phyloP scores from a whole-genome alignment of 2,329 filamentous ascomycete species.

The Paradendryphiella salina region DNA sequence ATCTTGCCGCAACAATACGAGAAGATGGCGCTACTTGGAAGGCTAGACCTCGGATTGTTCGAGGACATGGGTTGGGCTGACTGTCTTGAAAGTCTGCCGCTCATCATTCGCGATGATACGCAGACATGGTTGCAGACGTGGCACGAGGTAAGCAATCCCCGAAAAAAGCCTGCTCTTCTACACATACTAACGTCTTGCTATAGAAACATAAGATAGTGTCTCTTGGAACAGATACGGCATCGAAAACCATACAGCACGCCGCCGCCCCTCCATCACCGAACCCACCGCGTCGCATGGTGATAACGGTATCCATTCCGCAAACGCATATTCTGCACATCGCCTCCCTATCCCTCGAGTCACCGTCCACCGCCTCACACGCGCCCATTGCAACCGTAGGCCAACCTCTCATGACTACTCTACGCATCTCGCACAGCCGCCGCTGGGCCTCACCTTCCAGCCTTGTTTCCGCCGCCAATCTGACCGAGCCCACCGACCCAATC shows the following conservation, averaged over 20 bases:
- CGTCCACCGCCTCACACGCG: constrained; percentile 30
- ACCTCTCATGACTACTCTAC: constrained; percentile 65
- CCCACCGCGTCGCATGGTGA: constrained; percentile 68
- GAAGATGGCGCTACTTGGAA: constrained; percentile 57
- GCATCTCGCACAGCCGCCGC: constrained; percentile 58
- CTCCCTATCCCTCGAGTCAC: constrained; percentile 60
- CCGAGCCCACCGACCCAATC: constrained; percentile 53
- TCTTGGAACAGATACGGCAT: constrained; percentile 18
- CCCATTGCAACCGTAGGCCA: constrained; percentile 63
- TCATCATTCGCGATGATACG: constrained; percentile 50
- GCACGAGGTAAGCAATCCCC: constrained; percentile 55
- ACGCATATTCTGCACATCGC: constrained; percentile 82
- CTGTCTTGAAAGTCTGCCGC: constrained; percentile 57
- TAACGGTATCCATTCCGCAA: constrained; percentile 86
- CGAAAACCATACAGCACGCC: constrained; percentile 8
- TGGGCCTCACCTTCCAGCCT: constrained; percentile 51
- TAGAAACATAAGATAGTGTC: constrained; percentile 34
- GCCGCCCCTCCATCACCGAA: constrained; percentile 36
- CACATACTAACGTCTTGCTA: constrained; percentile 17
- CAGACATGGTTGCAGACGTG: constrained; percentile 59
- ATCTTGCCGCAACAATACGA: constrained; percentile 57
- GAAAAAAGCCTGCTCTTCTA: too few relatives aligned
- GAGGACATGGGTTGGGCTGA: constrained; percentile 59
- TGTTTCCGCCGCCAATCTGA: constrained; percentile 33
- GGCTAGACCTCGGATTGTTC: constrained; percentile 57